Evolutionary conservation across 208 protist species (phyloP), one percentile per base, ranked within the genome.

Genomic region (Trypanosoma platydactyli): DNA sequence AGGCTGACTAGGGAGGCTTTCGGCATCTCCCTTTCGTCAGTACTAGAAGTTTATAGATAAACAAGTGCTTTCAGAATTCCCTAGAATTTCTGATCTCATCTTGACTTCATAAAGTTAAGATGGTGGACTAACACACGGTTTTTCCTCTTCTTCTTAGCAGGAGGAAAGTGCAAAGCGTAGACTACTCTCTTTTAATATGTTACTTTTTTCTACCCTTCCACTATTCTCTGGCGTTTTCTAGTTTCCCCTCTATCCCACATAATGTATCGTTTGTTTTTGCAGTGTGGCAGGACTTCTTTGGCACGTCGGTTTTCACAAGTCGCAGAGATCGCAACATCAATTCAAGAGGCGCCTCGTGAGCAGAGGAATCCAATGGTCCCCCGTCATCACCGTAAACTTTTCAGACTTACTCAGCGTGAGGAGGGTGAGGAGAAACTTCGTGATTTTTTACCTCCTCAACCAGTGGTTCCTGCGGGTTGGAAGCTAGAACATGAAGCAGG

Each of bases 391-490:
- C 72, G 64, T 15, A 77, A 67, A 49, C 72, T 77, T 56, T 54
- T 67, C 59, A 45, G 76, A 20, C 55, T 91, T 40, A 84, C 81
- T 0, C 1, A 83, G 18, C 71, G 79, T 54, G 89, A 95, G 69
- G 70, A 89, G 57, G 60, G 66, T 18, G 86, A 95, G 41, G 89
- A 95, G 61, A 62, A 54, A 1, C n/a, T 95, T 15, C 79, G 89
- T 20, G 89, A 95, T 66, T 95, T 95, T 79, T 67, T 91, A 33
- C 89, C 89, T 9, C 70, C 71, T 2, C 77, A 77, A 49, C 89
- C 89, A 5, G 56, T 80, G 29, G 54, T 95, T 6, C 89, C 86
- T 3, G 44, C 55, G 0, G 89, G 89, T 3, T 95, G 89, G 86
- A 76, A 51, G 15, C 52, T 92, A 12, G 51, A 85, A 1, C 86